Conservation (phyloP, 2,329 filamentous ascomycete species). For the Sarocladium brachiariae region DNA sequence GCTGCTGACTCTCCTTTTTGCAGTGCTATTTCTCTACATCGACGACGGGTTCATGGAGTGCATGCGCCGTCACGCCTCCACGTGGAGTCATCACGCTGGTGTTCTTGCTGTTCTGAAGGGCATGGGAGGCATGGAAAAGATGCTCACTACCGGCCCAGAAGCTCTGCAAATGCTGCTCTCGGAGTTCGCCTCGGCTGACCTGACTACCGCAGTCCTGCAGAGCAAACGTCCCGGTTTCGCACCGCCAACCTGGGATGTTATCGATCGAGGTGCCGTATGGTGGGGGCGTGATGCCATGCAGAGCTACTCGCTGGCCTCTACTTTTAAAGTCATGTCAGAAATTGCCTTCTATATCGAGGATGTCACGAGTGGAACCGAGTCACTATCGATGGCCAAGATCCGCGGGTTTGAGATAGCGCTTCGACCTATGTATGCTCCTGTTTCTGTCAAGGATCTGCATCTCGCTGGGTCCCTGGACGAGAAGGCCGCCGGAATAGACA, state of each 20-base stretch:
- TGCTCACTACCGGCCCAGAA: conserved; percentile 20
- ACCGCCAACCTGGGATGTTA: conserved; percentile 29
- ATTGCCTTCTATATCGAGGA: conserved; percentile 24
- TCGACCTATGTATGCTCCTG: conserved; percentile 13
- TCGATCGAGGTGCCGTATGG: conserved; percentile 33
- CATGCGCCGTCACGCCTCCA: conserved; percentile 23
- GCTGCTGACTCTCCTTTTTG: conserved; percentile 27
- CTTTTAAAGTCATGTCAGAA: conserved; percentile 25
- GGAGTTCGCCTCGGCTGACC: conserved; percentile 35
- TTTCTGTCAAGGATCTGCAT: conserved; percentile 16
- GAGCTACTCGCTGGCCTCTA: conserved; percentile 25
- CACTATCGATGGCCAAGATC: conserved; percentile 23
- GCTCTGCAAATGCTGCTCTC: conserved; percentile 32
- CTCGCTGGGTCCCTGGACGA: conserved; percentile 15
- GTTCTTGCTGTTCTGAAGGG: conserved; percentile 28
- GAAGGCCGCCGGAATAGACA: neutral
- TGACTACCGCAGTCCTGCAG: conserved; percentile 33
- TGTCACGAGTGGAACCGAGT: conserved; percentile 12
- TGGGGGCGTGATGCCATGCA: conserved; percentile 31
- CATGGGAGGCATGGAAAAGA: conserved; percentile 21
- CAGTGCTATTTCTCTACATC: conserved; percentile 36
- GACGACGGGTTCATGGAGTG: conserved; percentile 32
- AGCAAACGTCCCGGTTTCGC: conserved; percentile 30
- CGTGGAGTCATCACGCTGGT: conserved; percentile 27
- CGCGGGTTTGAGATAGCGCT: conserved; percentile 21